A percentile compares a stretch with the other conserved stretches of the same genome.
phyloP scores from a whole-genome alignment of 208 protist genomes.

The Leptomonas seymouri region DNA sequence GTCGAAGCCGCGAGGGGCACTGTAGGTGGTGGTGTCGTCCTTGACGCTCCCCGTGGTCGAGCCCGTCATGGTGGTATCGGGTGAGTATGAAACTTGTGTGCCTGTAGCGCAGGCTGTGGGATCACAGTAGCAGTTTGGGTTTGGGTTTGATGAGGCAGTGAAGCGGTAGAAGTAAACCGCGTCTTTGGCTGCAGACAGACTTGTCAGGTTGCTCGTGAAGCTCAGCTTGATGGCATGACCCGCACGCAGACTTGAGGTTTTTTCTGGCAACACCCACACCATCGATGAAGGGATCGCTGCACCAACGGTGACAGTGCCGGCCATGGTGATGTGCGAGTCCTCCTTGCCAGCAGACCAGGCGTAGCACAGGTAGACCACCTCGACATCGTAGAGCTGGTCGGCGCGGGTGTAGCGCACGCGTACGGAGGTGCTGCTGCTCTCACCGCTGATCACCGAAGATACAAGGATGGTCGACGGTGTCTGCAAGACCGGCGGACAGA shows the following conservation, averaged over 20 bases:
- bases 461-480: conserved; percentile 39
- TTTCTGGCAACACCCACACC: conserved; percentile 22
- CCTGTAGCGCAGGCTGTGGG: conserved; percentile 46
- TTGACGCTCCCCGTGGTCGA: conserved; percentile 24
- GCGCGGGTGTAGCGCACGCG: conserved; percentile 49
- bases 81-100: conserved; percentile 40
- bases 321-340: conserved; percentile 56
- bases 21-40: conserved; percentile 40
- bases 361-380: conserved; percentile 77
- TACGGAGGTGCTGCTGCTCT: conserved; percentile 28
- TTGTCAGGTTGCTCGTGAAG: conserved; percentile 51
- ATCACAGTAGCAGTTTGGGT: conserved; percentile 82
- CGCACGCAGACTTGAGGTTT: conserved; percentile 44
- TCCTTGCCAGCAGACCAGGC: conserved; percentile 44
- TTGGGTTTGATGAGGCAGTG: conserved; percentile 33
- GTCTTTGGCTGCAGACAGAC: conserved; percentile 45
- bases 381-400: conserved; percentile 39
- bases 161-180: conserved; percentile 83
- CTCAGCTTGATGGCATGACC: conserved; percentile 42
- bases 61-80: conserved; percentile 20
- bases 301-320: conserved; percentile 42
- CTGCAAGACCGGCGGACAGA: conserved; percentile 53
- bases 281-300: conserved; percentile 53
- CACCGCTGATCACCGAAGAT: conserved; percentile 33
- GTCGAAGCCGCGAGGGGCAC: conserved; percentile 61